Percentiles rank a stretch among this genome's conserved stretches.
phyloP scores from a whole-genome alignment of 2,329 filamentous ascomycete genomes.

The Lizonia empirigonia region DNA sequence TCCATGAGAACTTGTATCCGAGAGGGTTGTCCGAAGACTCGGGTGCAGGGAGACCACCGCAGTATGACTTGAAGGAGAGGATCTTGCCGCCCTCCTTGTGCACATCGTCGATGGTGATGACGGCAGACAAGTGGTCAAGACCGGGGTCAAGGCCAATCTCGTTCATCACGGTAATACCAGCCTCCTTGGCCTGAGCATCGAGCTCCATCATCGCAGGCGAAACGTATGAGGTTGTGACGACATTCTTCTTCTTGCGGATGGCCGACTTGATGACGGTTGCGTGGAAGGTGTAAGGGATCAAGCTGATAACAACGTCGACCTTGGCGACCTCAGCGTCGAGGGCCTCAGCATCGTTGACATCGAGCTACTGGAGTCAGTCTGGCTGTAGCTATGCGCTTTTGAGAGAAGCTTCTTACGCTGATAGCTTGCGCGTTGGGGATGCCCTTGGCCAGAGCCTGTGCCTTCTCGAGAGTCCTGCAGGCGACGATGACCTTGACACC shows the following conservation, averaged over 20 bases:
- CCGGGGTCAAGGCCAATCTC: constrained; percentile 70
- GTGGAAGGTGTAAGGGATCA: constrained; percentile 76
- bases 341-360: constrained; percentile 76
- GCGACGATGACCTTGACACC: constrained; percentile 67
- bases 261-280: constrained; percentile 89
- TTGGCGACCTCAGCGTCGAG: constrained; percentile 82
- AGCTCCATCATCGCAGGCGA: constrained; percentile 92
- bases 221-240: constrained; percentile 93
- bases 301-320: constrained; percentile 71
- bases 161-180: constrained; percentile 96
- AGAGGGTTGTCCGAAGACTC: constrained; percentile 86
- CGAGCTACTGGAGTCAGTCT: constrained; percentile 62
- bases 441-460: constrained; percentile 72
- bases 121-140: constrained; percentile 78
- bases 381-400: not conserved
- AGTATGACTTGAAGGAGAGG: constrained; percentile 79
- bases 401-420: constrained; percentile 37
- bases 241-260: constrained; percentile 92
- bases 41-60: constrained; percentile 58
- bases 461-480: constrained; percentile 78
- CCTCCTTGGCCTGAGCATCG: constrained; percentile 79
- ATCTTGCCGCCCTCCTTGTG: constrained; percentile 88
- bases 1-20: constrained; percentile 86
- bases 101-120: constrained; percentile 88
- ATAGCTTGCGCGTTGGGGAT: constrained; percentile 76